These are phyloP conservation scores for Sphagnum contortum DNA, from an alignment of 225 moss, liverwort and hornwort genomes.

Conservation along the genomic window DNA sequence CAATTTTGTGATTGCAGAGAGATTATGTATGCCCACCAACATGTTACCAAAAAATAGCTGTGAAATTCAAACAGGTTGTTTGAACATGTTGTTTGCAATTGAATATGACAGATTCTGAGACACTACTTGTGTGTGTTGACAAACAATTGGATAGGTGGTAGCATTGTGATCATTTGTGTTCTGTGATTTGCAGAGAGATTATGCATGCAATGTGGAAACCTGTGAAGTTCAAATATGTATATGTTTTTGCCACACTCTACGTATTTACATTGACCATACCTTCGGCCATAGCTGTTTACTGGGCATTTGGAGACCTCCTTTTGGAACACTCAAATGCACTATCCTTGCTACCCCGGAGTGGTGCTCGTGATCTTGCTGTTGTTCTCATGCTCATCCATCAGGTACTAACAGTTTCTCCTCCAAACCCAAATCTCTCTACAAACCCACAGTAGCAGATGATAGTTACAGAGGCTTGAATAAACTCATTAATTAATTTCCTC, in stretches of 20 bases:
- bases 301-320: slow-evolving; percentile 26
- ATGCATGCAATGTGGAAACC: slow-evolving; percentile 49
- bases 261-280: slow-evolving; percentile 40
- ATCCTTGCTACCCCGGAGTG: slow-evolving; percentile 14
- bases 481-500: too few relatives aligned
- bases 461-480: too few relatives aligned
- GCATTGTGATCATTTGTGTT: background rate
- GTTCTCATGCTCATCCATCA: slow-evolving; percentile 36
- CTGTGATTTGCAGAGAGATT: slow-evolving; percentile 19
- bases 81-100: too few relatives aligned
- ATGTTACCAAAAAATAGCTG: too few relatives aligned
- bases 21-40: too few relatives aligned
- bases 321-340: slow-evolving; percentile 22
- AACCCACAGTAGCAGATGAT: too few relatives aligned
- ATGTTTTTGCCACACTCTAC: slow-evolving; percentile 14
- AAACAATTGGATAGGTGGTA: too few relatives aligned
- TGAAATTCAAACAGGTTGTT: too few relatives aligned
- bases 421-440: too few relatives aligned
- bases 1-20: too few relatives aligned
- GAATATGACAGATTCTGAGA: too few relatives aligned
- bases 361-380: slow-evolving; percentile 16
- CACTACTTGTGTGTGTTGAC: too few relatives aligned
- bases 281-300: slow-evolving; percentile 23
- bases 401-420: slow-evolving; percentile 5
- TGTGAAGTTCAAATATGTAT: slow-evolving; percentile 29